Evolutionary conservation across 768 basidiomycete species (phyloP).

Genomic region (Boletus subparvulus): DNA sequence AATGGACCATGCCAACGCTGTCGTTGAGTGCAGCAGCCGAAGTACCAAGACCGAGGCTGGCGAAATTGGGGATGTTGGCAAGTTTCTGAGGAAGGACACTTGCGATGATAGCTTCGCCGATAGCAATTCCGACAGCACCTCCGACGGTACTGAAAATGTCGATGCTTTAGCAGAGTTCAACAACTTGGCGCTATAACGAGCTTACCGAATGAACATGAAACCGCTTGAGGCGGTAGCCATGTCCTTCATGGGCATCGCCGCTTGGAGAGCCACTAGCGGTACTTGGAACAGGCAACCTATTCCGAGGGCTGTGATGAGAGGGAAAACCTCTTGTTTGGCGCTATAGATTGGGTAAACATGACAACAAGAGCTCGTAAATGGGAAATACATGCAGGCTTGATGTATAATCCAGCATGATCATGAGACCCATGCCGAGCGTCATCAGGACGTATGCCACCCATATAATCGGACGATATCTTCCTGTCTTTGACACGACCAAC

Average conservation of each 20-base stretch:
- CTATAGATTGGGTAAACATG: slow-evolving; percentile 34
- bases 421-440: slow-evolving; percentile 68
- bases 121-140: slow-evolving; percentile 72
- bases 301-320: slow-evolving; percentile 65
- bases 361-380: background rate
- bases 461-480: slow-evolving; percentile 58
- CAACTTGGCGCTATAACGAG: background rate
- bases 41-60: slow-evolving; percentile 33
- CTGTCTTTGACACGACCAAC: slow-evolving; percentile 53
- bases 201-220: slow-evolving; percentile 67
- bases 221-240: slow-evolving; percentile 81
- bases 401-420: slow-evolving; percentile 63
- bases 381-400: slow-evolving; percentile 37
- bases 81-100: slow-evolving; percentile 46
- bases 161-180: background rate
- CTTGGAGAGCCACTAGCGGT: slow-evolving; percentile 74
- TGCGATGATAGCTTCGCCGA: slow-evolving; percentile 70
- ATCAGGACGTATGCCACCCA: slow-evolving; percentile 60
- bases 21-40: slow-evolving; percentile 45
- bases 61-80: slow-evolving; percentile 31
- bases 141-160: slow-evolving; percentile 54
- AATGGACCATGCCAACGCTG: slow-evolving; percentile 44
- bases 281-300: slow-evolving; percentile 65
- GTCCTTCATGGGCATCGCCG: slow-evolving; percentile 83
- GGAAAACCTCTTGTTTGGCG: slow-evolving; percentile 62